phyloP scores from a whole-genome alignment of 2,329 filamentous ascomycete genomes.

The Dothideomycetes sp. region DNA sequence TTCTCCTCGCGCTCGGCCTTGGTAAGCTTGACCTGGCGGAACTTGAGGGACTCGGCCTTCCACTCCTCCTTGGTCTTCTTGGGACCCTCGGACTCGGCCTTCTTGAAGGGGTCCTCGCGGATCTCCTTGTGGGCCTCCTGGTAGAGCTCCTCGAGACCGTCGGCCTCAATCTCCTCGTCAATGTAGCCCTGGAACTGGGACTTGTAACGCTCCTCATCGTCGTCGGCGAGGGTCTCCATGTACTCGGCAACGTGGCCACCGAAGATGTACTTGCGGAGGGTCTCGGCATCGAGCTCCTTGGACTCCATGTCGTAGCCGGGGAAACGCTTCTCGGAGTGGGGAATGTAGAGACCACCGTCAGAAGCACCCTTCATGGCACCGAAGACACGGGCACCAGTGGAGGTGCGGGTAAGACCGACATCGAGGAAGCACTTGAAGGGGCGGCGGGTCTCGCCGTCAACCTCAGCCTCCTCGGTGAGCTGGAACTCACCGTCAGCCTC shows the following conservation, averaged over 20 bases:
- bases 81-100: constrained; percentile 59
- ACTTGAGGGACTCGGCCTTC: constrained; percentile 73
- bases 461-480: constrained; percentile 88
- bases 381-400: constrained; percentile 97
- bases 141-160: constrained; percentile 95
- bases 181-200: constrained; percentile 97
- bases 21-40: constrained; percentile 64
- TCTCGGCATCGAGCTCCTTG: constrained; percentile 96
- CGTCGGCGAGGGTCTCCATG: constrained; percentile 99
- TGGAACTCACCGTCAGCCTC: constrained; percentile 94
- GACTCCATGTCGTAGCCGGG: constrained; percentile 93
- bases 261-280: constrained; percentile 98
- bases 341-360: constrained; percentile 91
- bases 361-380: constrained; percentile 99
- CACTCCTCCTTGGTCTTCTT: constrained; percentile 93
- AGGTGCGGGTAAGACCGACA: constrained; percentile 93
- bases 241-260: constrained; percentile 98
- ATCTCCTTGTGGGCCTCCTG: constrained; percentile 89
- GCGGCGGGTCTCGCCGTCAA: constrained; percentile 75
- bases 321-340: constrained; percentile 99
- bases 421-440: constrained; percentile 99
- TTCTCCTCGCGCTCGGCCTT: constrained; percentile 73
- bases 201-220: constrained; percentile 99
- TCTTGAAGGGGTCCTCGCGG: constrained; percentile 97
- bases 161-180: constrained; percentile 91